Percentiles rank a stretch among this genome's conserved stretches.
These are phyloP conservation scores for Pholiota conissans DNA, from an alignment of 768 basidiomycete species.

Conservation along the genomic window DNA sequence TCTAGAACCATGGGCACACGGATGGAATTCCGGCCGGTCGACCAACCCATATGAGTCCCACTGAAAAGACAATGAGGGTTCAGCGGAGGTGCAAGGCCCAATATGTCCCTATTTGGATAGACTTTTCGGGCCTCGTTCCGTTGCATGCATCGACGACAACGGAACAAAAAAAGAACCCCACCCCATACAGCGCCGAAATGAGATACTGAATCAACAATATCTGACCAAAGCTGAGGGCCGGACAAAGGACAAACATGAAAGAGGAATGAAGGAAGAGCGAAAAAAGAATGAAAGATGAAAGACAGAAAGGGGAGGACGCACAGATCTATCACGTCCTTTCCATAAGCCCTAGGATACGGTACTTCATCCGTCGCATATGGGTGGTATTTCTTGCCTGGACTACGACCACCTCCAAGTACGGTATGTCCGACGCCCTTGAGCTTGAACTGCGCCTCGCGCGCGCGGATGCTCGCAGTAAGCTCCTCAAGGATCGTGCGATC, in stretches of 20 bases:
- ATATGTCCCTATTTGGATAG: not conserved
- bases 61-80: not conserved
- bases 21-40: not conserved
- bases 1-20: not conserved
- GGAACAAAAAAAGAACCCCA: not conserved
- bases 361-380: slow-evolving; percentile 48
- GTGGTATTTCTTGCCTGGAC: slow-evolving; percentile 55
- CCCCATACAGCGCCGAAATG: not conserved
- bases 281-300: slow-evolving; percentile 3
- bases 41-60: not conserved
- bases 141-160: not conserved
- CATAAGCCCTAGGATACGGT: slow-evolving; percentile 72
- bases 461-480: slow-evolving; percentile 49
- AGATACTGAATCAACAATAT: not conserved
- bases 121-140: not conserved
- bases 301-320: slow-evolving; percentile 40
- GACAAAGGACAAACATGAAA: not conserved
- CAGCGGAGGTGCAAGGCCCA: not conserved
- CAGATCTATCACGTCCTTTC: slow-evolving; percentile 63
- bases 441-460: slow-evolving; percentile 56
- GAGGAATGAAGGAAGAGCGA: not conserved
- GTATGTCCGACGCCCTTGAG: slow-evolving; percentile 42
- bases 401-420: slow-evolving; percentile 27
- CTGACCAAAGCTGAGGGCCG: too few relatives aligned
- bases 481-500: slow-evolving; percentile 63